Percentiles rank a stretch among this genome's conserved stretches.
phyloP scores from a whole-genome alignment of 2,329 filamentous ascomycete genomes.

The Penicillium concentricum region DNA sequence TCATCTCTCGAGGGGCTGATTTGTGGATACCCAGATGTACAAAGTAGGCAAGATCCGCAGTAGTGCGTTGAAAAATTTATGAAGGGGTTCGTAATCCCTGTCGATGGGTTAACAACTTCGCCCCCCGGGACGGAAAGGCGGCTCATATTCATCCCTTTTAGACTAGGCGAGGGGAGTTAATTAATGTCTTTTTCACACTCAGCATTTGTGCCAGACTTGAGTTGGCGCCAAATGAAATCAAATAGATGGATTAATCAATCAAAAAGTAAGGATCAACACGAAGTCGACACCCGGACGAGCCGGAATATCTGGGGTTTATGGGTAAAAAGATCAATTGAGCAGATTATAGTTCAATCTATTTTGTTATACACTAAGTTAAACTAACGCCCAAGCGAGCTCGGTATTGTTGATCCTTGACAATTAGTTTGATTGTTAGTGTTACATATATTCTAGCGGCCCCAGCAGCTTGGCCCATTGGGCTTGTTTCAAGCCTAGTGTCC shows the following conservation, averaged over 20 bases:
- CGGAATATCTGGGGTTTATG: not conserved
- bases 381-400: not conserved
- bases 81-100: not conserved
- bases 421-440: not conserved
- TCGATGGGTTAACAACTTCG: not conserved
- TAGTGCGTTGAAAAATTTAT: not conserved
- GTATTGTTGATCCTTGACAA: not conserved
- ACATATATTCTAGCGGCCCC: not conserved
- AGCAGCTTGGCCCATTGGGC: not conserved
- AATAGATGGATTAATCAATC: too few relatives aligned
- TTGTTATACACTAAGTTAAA: not conserved
- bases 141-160: not conserved
- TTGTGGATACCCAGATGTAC: not conserved
- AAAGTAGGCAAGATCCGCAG: not conserved
- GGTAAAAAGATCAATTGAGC: not conserved
- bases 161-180: not conserved
- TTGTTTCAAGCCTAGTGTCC: not conserved
- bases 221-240: too few relatives aligned
- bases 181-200: too few relatives aligned
- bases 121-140: too few relatives aligned
- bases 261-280: too few relatives aligned
- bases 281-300: not conserved
- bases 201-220: not conserved
- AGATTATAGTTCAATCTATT: not conserved
- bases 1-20: not conserved